Conservation (phyloP, 495 filamentous ascomycete species). For the Glarea lozoyensis region DNA sequence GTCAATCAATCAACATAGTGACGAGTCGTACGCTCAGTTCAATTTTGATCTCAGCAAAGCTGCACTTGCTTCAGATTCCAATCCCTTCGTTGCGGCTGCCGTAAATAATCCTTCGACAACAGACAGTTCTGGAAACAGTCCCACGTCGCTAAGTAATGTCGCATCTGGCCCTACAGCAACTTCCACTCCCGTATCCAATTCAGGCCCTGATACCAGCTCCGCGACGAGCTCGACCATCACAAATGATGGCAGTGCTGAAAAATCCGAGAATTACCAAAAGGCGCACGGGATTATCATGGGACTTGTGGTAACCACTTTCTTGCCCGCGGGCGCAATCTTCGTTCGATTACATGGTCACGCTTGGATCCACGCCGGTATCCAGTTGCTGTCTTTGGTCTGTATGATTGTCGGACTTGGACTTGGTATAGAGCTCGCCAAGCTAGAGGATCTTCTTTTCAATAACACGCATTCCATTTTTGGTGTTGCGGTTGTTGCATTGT, state of each 20-base stretch:
- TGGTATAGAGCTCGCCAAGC: constrained; percentile 40
- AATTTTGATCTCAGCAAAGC: constrained; percentile 37
- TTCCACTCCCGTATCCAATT: not conserved
- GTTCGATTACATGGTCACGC: constrained; percentile 44
- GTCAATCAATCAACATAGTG: constrained; percentile 52
- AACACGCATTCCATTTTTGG: constrained; percentile 36
- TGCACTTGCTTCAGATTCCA: constrained; percentile 32
- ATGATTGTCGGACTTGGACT: constrained; percentile 53
- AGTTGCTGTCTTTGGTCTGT: constrained; percentile 44
- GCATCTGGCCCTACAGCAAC: not conserved
- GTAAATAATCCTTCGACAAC: not conserved
- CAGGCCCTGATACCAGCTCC: not conserved
- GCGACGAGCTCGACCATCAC: not conserved
- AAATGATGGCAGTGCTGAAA: not conserved
- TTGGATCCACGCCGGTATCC: constrained; percentile 48
- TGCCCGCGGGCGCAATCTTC: constrained; percentile 46
- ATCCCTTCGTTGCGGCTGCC: constrained; percentile 30
- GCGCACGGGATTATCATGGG: constrained; percentile 47
- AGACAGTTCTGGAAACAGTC: not conserved
- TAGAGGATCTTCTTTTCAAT: constrained; percentile 8
- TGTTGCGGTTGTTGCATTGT: constrained; percentile 33
- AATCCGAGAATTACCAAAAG: constrained; percentile 2
- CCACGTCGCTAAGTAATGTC: not conserved
- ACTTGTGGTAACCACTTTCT: constrained; percentile 44
- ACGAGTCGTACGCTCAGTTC: constrained; percentile 49